These are phyloP conservation scores for Lentinula aciculospora DNA, from an alignment of 768 basidiomycete species.

Conservation along the genomic window DNA sequence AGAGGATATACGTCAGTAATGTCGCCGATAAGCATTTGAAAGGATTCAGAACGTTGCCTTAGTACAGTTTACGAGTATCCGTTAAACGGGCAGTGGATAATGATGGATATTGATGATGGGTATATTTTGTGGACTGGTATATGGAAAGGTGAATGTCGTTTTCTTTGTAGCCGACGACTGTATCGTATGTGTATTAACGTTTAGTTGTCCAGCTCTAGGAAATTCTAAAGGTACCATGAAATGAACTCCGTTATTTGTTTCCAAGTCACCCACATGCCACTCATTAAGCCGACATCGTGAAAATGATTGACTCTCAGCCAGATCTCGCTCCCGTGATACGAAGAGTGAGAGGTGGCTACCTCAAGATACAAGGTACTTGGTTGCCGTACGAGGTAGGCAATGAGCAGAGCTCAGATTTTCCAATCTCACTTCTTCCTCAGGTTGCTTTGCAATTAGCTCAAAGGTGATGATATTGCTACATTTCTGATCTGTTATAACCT, in stretches of 20 bases:
- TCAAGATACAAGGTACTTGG: slow-evolving; percentile 93
- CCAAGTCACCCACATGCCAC: slow-evolving; percentile 6
- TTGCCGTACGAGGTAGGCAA: slow-evolving; percentile 84
- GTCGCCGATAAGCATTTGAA: neutral
- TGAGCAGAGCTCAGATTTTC: no score
- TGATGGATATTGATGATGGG: slow-evolving; percentile 94
- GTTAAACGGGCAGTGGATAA: slow-evolving; percentile 86
- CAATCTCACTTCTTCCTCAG: slow-evolving; percentile 28
- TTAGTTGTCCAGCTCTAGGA: slow-evolving; percentile 56
- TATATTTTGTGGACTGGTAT: slow-evolving; percentile 92
- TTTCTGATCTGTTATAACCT: slow-evolving; percentile 11
- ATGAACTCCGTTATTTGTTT: neutral
- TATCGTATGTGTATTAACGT: neutral
- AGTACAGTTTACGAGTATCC: slow-evolving; percentile 89
- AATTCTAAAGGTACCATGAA: slow-evolving; percentile 71
- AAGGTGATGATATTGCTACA: slow-evolving; percentile 55
- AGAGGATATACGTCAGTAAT: slow-evolving; percentile 76
- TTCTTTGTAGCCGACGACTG: neutral
- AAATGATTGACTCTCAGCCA: slow-evolving; percentile 89
- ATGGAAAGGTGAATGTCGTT: slow-evolving; percentile 71
- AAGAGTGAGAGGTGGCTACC: slow-evolving; percentile 80
- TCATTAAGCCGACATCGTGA: slow-evolving; percentile 77
- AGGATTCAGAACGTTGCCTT: neutral
- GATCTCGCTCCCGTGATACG: slow-evolving; percentile 79
- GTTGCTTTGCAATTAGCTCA: slow-evolving; percentile 75